Base-by-base conservation (phyloP, 495 filamentous ascomycete genomes). In the Lasiosphaeria ovina region DNA sequence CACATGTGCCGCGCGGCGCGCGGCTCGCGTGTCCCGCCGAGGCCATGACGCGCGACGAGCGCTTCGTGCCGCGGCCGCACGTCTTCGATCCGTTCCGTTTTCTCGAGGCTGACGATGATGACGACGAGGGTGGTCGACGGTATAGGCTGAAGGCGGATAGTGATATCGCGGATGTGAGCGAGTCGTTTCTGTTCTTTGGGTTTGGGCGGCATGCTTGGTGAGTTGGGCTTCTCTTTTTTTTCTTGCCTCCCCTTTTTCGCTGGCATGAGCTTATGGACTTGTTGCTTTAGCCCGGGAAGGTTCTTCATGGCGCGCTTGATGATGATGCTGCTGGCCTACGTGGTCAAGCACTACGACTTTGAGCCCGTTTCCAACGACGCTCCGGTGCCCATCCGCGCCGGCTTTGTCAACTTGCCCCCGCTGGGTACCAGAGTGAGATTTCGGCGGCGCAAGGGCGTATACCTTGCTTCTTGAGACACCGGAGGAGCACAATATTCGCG, bases 271-370 rank as follows among this genome's bases (percentile, higher is more conserved):
- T 24, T 0, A 12, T 42, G 1, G 12, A 8, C 38, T 42, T 42
- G 0, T 42, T 42, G 38, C 38, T 42, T 7, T 42, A 47, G 44
- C 11, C 44, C 44, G 16, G 44, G 44, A 0, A 47, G 44, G 11
- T 47, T 47, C 44, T 47, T 47, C 44, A 47, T 47, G 44, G 44
- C 12, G 8, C 44, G 44, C 12, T n/a, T 47, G 44, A 9, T 47
- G 11, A 47, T 47, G 44, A n/a, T 47, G 44, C 6, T 47, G 44
- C 44, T 47, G 44, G 44, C 44, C 4, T 47, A 47, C 44, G 16
- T 47, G 12, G 44, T 47, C 44, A 47, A 47, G 44, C 44, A 47
- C 12, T 47, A 47, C 11, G 44, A 47, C 44, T 47, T 47, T n/a
- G 44, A 47, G 44, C 44, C 44, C 0, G 12, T n/a, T n/a, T 11